These are phyloP conservation scores for Arthrobotrys sinensis DNA, from an alignment of 2,329 filamentous ascomycete genomes.

Conservation along the genomic window DNA sequence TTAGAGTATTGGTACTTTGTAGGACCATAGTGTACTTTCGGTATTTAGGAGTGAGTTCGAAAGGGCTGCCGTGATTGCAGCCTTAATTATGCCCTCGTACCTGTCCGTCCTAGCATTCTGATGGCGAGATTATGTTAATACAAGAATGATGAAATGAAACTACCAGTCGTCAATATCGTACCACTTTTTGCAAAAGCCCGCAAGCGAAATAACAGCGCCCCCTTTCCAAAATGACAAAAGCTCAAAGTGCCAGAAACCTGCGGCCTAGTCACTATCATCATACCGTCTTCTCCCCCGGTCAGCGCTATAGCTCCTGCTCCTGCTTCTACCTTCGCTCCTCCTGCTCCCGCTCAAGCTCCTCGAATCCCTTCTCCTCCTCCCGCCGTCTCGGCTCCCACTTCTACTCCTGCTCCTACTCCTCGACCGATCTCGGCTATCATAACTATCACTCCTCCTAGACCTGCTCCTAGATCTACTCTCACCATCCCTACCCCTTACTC, in stretches of 20 bases:
- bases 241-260: not conserved
- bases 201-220: not conserved
- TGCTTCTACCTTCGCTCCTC: slow-evolving; percentile 28
- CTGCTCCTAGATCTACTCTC: slow-evolving; percentile 48
- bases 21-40: too few relatives aligned
- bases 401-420: slow-evolving; percentile 15
- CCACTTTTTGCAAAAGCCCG: not conserved
- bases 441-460: slow-evolving; percentile 27
- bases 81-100: not conserved
- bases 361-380: slow-evolving; percentile 44
- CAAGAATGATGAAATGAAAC: not conserved
- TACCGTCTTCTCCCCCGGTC: slow-evolving; percentile 47
- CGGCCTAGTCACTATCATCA: slow-evolving; percentile 43
- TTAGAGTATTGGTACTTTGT: not conserved
- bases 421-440: slow-evolving; percentile 33
- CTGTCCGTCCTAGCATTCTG: slow-evolving; percentile 4
- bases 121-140: not conserved
- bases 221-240: too few relatives aligned
- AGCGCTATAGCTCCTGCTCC: slow-evolving; percentile 55
- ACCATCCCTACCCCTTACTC: slow-evolving; percentile 7
- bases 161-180: slow-evolving; percentile 7
- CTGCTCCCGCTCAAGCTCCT: slow-evolving; percentile 39
- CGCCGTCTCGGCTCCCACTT: not conserved
- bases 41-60: too few relatives aligned
- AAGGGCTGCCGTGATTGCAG: too few relatives aligned